Evolutionary conservation across 116 monocot genomes (phyloP).

Genomic region (Posidonia oceanica): DNA sequence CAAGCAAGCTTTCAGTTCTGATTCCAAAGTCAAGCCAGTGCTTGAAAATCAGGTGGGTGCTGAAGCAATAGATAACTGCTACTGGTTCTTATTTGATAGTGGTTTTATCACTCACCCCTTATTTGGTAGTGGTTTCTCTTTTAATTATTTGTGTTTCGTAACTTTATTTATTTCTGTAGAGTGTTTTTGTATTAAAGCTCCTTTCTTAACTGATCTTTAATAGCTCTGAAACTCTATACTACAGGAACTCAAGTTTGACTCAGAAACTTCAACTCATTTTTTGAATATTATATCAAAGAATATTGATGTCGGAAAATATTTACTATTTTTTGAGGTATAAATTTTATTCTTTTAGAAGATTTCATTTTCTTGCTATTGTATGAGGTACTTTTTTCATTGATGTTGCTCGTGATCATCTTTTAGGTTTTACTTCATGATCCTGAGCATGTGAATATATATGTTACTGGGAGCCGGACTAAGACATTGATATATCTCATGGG

Average conservation of each 20-base stretch:
- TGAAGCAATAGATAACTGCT: not conserved
- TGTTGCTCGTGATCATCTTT: conserved; percentile 1
- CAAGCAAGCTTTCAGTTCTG: conserved; percentile 30
- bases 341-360: not conserved
- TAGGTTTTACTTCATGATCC: conserved; percentile 66
- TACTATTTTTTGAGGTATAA: conserved; percentile 66
- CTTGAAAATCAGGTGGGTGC: conserved; percentile 45
- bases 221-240: conserved; percentile 1
- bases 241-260: conserved; percentile 73
- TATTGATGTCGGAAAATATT: conserved; percentile 86
- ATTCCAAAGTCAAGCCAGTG: conserved; percentile 34
- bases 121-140: not conserved
- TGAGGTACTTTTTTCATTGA: not conserved
- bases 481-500: conserved; percentile 49
- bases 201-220: not conserved
- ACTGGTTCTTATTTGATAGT: not conserved
- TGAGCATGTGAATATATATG: conserved; percentile 43
- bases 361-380: not conserved
- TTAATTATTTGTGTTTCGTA: not conserved
- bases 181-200: too few relatives aligned
- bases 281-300: conserved; percentile 64
- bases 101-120: not conserved
- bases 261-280: conserved; percentile 45
- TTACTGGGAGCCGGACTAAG: conserved; percentile 35
- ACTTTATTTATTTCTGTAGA: too few relatives aligned